Percentiles rank a stretch among this genome's conserved stretches.
Conservation (phyloP, 2,329 filamentous ascomycete species). For the Aschersonia sp. region DNA sequence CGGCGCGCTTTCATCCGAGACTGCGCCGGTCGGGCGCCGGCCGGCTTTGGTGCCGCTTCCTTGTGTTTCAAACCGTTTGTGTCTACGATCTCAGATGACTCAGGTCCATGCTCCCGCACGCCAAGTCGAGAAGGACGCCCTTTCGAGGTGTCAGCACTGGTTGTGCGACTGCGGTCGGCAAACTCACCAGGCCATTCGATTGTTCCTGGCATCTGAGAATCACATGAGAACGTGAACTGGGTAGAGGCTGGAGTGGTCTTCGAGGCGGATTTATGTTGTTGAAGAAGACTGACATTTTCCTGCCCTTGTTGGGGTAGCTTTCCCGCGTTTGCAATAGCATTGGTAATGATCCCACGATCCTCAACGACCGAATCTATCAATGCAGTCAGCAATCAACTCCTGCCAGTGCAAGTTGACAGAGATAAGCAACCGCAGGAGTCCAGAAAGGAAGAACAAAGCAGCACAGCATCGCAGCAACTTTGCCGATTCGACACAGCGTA, state of each 20-base stretch:
- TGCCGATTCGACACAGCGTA: too few species aligned
- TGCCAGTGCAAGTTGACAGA: too few species aligned
- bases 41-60: conserved; percentile 20
- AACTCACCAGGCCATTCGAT: conserved; percentile 55
- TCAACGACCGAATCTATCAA: conserved; percentile 19
- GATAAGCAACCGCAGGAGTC: too few species aligned
- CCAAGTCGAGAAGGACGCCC: conserved; percentile 11
- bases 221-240: conserved; percentile 94
- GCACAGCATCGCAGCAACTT: too few species aligned
- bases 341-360: conserved; percentile 68
- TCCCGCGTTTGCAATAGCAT: conserved; percentile 78
- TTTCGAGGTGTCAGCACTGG: conserved; percentile 4
- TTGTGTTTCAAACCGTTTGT: conserved; percentile 7
- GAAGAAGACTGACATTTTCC: conserved; percentile 65
- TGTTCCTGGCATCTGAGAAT: conserved; percentile 71
- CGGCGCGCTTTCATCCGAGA: conserved; percentile 45
- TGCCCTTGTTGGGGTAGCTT: conserved; percentile 52
- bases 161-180: not conserved
- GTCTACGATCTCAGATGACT: conserved; percentile 5
- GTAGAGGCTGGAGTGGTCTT: conserved; percentile 57
- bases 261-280: conserved; percentile 45
- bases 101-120: conserved; percentile 7
- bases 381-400: not conserved
- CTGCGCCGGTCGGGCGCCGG: conserved; percentile 13
- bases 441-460: too few species aligned